Conservation (phyloP, 179 eudicot species). For the Beta lomatogona region DNA sequence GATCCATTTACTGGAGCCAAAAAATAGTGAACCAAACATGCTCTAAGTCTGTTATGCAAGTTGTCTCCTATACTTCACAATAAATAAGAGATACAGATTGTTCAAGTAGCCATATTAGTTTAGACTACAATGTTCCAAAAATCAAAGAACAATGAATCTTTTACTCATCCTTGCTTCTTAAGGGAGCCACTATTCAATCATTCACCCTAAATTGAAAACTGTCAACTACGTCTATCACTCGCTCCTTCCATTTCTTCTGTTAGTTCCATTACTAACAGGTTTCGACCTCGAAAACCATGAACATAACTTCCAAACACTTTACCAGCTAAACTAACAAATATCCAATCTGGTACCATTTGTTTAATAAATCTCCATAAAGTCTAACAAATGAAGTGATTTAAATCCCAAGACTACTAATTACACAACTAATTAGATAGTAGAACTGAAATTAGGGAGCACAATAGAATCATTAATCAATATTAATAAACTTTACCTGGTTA, state of each 20-base stretch:
- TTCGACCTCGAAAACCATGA: neutral
- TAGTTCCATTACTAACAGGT: neutral
- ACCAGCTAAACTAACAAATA: neutral
- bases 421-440: neutral
- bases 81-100: neutral
- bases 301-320: neutral
- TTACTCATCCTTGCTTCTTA: neutral
- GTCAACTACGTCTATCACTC: neutral
- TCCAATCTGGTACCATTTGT: neutral
- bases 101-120: neutral
- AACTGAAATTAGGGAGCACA: neutral
- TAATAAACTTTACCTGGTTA: constrained; percentile 19
- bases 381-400: neutral
- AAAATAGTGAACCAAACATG: neutral
- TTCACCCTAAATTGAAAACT: neutral
- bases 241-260: neutral
- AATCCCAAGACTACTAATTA: neutral
- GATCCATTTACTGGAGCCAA: too few relatives aligned
- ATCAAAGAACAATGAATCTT: neutral
- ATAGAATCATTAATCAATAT: neutral
- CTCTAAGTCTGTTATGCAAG: neutral
- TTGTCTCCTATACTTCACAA: neutral
- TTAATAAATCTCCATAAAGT: neutral
- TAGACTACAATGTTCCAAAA: neutral
- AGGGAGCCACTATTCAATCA: neutral